Base-by-base conservation (phyloP, 2,329 filamentous ascomycete genomes). In the Aspergillus sp. region DNA sequence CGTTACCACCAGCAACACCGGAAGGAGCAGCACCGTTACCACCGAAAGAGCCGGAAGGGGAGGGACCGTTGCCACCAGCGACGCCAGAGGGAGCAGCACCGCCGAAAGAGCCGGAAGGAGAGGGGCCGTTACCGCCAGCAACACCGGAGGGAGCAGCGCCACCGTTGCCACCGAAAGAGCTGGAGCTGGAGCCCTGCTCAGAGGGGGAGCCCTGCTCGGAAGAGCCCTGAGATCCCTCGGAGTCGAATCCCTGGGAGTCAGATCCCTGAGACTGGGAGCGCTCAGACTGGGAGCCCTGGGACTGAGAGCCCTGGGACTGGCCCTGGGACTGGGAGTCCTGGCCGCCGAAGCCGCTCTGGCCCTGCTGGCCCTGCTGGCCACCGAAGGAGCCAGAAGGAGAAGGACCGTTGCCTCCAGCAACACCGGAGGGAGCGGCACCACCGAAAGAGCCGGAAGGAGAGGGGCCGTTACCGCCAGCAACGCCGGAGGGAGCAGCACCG, bases 301-400 rank as follows among this genome's bases (percentile, higher is more conserved):
- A 38, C 15, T 32, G 21, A 11, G 21, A 19, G 8, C 13, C 27
- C 30, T 38, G 32, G 50, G 36, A 17, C 27, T 30, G 10, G 41
- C 10, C 17, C 19, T 38, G 30, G 15, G 50, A 36, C 13, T 32
- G 38, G 50, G 21, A 13, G 5, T 19, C 27, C 30, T 39, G 36
- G 50, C 23, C 30, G 30, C 30, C 30, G 11, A 32, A 32, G 30
- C 30, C 30, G 11, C 30, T 32, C 30, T 32, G 13, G 11, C 50
- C 50, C 17, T 19, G 17, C 36, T 53, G 25, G 0, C 25, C 25
- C 25, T 27, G 36, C 10, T 44, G 41, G 13, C 36, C 51, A 17
- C 51, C 51, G 21, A 41, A 15, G 8, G 51, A 41, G 19, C 51
- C 51, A 13, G 52, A 54, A 15, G 52, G 52, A 15, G 41, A 54